Evolutionary conservation across 2,329 filamentous ascomycete species (phyloP), one percentile per base, ranked within the genome.

Genomic region (Colletotrichum sp.): DNA sequence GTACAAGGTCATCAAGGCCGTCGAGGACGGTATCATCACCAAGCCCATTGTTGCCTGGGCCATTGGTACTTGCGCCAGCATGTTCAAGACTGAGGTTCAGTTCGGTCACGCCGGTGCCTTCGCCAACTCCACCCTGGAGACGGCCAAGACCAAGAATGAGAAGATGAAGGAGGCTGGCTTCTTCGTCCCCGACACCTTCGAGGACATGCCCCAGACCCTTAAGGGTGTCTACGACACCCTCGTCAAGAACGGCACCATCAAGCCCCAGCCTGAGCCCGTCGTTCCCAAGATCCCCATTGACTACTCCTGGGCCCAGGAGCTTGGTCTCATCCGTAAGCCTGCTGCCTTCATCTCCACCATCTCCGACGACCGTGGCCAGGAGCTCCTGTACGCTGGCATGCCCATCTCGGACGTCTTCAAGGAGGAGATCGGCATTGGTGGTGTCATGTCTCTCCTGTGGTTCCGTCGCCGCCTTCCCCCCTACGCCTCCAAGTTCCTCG

Each of bases 81-180:
- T 99, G 96, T 98, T 99, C 91, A 99, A 98, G 94, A 99, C 97
- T 55, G 97, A 99, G 90, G 97, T 99, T 62, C 97, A 99, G 88
- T 99, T 99, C 89, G 97, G 97, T 84, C 97, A 99, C 90, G 97
- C 97, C 82, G 97, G 97, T 88, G 96, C 97, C 71, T 98, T 98
- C 81, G 97, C 97, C 91, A 99, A 99, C 93, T 99, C 97, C 75
- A 95, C 98, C 88, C 95, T 99, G 82, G 97, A 99, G 92, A 99
- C 97, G 77, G 97, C 97, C 74, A 94, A 95, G 76, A 92, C 91
- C 87, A 99, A 99, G 95, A 99, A 99, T 93, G 93, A 97, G 92
- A 92, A 91, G 82, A 99, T 99, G 97, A 93, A 91, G 83, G 96
- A 98, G 77, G 97, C 96, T 79, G 97, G 97, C 80, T 96, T 99